These are phyloP conservation scores for Boletus rex-veris DNA, from an alignment of 768 basidiomycete species.

Conservation along the genomic window DNA sequence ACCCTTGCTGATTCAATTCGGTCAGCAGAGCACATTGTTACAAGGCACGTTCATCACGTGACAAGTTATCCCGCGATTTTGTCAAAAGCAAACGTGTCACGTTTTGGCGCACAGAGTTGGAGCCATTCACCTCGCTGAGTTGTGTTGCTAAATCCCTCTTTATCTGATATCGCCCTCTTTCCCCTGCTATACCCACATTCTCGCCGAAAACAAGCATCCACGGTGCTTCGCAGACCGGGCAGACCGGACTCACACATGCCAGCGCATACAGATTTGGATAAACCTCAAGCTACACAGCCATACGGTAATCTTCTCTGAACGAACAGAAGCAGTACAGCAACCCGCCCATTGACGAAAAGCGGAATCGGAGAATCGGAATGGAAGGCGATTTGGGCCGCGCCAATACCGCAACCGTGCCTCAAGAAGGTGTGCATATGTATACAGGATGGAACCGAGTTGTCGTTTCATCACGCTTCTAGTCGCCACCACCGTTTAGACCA, in stretches of 20 bases:
- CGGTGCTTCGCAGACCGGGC: background rate
- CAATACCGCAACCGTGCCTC: background rate
- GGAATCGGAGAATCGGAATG: conserved; percentile 4
- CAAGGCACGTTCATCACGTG: background rate
- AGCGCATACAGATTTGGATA: background rate
- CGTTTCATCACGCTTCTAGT: conserved; percentile 1
- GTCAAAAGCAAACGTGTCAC: background rate
- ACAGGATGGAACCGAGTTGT: background rate
- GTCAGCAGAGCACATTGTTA: background rate
- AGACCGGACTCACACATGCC: background rate
- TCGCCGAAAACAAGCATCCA: conserved; percentile 2
- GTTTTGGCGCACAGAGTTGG: background rate
- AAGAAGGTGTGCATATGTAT: background rate
- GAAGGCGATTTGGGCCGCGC: conserved; percentile 5
- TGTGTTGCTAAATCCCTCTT: background rate
- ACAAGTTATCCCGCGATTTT: background rate
- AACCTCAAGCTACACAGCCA: background rate
- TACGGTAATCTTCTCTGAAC: background rate
- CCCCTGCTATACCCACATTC: background rate
- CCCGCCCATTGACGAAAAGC: conserved; percentile 13
- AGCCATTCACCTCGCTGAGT: too few relatives aligned
- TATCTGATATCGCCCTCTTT: background rate
- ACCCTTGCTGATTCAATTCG: background rate
- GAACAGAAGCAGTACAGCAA: background rate
- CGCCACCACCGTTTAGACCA: background rate